Conservation (phyloP, 768 basidiomycete species). For the Leccinum obscurum region DNA sequence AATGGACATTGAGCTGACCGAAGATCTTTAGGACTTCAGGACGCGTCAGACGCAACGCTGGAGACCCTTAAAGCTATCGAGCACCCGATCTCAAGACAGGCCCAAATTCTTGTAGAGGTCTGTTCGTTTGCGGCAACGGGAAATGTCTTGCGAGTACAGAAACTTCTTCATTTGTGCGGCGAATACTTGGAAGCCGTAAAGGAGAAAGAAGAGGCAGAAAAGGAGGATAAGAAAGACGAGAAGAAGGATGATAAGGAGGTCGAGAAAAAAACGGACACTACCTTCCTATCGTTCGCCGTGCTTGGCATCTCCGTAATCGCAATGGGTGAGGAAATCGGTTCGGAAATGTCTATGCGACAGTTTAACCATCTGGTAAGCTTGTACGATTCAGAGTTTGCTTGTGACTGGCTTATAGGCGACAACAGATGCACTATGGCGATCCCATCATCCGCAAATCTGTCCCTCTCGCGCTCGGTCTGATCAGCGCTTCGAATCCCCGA, state of each 20-base stretch:
- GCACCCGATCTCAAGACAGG: conserved; percentile 88
- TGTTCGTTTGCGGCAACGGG: conserved; percentile 95
- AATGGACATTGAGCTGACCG: conserved; percentile 10
- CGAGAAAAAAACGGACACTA: conserved; percentile 60
- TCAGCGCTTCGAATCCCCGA: conserved; percentile 95
- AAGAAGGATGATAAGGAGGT: conserved; percentile 64
- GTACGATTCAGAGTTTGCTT: neutral
- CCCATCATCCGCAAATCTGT: conserved; percentile 89
- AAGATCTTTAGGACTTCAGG: conserved; percentile 70
- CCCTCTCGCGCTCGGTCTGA: conserved; percentile 91
- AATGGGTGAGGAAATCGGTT: conserved; percentile 98
- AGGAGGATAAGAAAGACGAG: conserved; percentile 50
- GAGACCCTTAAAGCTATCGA: conserved; percentile 92
- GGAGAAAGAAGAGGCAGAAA: conserved; percentile 36
- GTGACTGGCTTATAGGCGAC: conserved; percentile 15
- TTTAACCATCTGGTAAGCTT: conserved; percentile 90
- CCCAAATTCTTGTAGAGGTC: conserved; percentile 88
- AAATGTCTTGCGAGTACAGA: conserved; percentile 91
- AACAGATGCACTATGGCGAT: conserved; percentile 98
- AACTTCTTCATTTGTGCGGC: conserved; percentile 89
- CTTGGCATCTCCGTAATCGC: conserved; percentile 92
- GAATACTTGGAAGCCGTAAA: conserved; percentile 71
- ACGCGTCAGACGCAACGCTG: conserved; percentile 89
- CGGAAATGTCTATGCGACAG: conserved; percentile 96
- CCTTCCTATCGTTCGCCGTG: conserved; percentile 90